Evolutionary conservation across 2,329 filamentous ascomycete genomes (phyloP).

Genomic region (Chaetomiaceae sp.): DNA sequence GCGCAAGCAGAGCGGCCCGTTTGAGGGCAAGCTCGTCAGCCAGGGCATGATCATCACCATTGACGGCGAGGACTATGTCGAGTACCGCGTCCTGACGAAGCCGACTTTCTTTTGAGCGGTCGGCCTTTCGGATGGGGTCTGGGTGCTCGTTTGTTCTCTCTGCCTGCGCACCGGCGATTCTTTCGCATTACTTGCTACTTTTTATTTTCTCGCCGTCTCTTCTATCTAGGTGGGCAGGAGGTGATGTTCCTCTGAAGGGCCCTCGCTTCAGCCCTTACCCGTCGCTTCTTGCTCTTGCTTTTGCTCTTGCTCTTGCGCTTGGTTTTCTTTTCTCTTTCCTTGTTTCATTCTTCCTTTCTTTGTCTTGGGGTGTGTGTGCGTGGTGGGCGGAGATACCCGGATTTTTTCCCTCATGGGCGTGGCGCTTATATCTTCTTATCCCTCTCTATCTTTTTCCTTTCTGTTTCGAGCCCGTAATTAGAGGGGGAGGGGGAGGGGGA

Average conservation of each 20-base stretch:
- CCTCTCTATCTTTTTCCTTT: not conserved
- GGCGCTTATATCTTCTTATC: too few relatives aligned
- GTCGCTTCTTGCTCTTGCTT: not conserved
- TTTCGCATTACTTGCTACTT: too few relatives aligned
- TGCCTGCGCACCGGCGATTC: too few relatives aligned
- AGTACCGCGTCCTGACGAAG: constrained; percentile 62
- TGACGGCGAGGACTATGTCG: constrained; percentile 63
- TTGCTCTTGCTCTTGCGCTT: not conserved
- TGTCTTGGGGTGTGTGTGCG: not conserved
- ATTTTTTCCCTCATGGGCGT: not conserved
- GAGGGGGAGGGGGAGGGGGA: not conserved
- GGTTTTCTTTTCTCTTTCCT: not conserved
- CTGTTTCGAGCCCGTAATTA: not conserved
- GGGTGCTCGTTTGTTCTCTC: too few relatives aligned
- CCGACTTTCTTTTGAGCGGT: constrained; percentile 51
- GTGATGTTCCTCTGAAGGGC: too few relatives aligned
- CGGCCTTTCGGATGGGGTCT: not conserved
- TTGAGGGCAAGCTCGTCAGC: constrained; percentile 60
- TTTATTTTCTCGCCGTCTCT: too few relatives aligned
- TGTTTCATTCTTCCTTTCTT: not conserved
- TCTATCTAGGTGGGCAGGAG: too few relatives aligned
- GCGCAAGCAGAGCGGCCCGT: constrained; percentile 56
- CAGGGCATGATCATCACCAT: constrained; percentile 59
- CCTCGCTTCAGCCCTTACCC: not conserved
- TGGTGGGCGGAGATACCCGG: not conserved